phyloP scores from a whole-genome alignment of 352 stramenopile genomes.

The Phytophthora melonis region DNA sequence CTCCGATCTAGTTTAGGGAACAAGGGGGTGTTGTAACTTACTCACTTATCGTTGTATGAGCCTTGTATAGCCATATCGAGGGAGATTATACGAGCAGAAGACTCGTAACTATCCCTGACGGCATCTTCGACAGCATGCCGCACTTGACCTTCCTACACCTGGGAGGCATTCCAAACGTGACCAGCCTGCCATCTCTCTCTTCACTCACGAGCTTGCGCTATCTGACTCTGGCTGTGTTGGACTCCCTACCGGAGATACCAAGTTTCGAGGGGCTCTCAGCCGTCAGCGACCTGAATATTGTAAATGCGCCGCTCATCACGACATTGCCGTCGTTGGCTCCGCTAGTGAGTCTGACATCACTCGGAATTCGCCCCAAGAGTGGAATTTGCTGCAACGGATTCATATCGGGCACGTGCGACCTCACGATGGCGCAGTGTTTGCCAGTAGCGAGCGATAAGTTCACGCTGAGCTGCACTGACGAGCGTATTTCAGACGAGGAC shows the following conservation, averaged over 20 bases:
- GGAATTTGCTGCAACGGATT: slow-evolving; percentile 46
- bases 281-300: slow-evolving; percentile 24
- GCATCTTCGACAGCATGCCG: slow-evolving; percentile 41
- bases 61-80: slow-evolving; percentile 29
- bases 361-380: slow-evolving; percentile 23
- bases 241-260: slow-evolving; percentile 24
- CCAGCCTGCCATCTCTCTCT: slow-evolving; percentile 35
- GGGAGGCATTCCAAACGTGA: slow-evolving; percentile 35
- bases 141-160: slow-evolving; percentile 40
- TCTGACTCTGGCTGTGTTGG: slow-evolving; percentile 26
- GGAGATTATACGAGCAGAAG: slow-evolving; percentile 36
- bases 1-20: neutral
- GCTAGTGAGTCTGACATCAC: slow-evolving; percentile 21
- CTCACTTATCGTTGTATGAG: neutral
- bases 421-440: slow-evolving; percentile 29
- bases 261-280: slow-evolving; percentile 20
- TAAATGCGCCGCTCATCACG: slow-evolving; percentile 20
- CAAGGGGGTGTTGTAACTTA: too few relatives aligned
- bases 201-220: slow-evolving; percentile 38
- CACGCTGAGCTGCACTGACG: slow-evolving; percentile 16
- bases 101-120: slow-evolving; percentile 17
- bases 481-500: slow-evolving; percentile 10
- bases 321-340: slow-evolving; percentile 22
- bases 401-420: slow-evolving; percentile 21
- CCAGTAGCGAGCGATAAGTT: slow-evolving; percentile 23